Base-by-base conservation (phyloP, 1,284 basidiomycete genomes). In the Porodaedalea pini region DNA sequence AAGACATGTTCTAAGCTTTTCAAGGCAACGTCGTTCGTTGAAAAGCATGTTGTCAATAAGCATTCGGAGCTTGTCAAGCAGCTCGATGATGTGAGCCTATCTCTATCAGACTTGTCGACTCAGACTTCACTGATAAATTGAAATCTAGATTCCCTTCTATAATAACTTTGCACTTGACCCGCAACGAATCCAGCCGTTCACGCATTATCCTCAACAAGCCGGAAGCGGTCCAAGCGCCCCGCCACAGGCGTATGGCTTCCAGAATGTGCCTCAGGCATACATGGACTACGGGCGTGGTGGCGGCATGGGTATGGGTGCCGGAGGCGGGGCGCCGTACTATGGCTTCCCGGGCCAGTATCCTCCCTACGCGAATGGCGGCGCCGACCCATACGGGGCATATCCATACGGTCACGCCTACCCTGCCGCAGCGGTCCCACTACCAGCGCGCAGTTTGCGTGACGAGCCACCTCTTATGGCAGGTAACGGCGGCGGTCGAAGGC, bases 111-210 rank as follows among this genome's bases (percentile, higher is more conserved):
- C 48, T 50, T 52, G 13, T n/a, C 25, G 27, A 15, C 15, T 44
- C 57, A 60, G 53, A 56, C 54, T 57, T 56, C 61, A 64, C 63
- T 71, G 63, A 61, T 23, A 58, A 60, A 32, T 64, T 60, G 58
- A 59, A 3, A 63, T 58, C 37, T 65, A 95, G 91, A 71, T 94
- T 60, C 82, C 88, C 32, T 90, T 89, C 70, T 93, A 93, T 77
- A 96, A 97, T 73, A 92, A 90, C 70, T 97, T 94, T 69, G 90
- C 90, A 29, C 82, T 96, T 58, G 94, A 97, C 73, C 94, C 94
- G 53, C 89, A 94, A 66, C 90, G 87, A 63, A 88, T 95, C 56
- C 90, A 92, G 67, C 92, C 92, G 1, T 90, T 89, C 71, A 78
- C 80, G 32, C 89, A 92, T 67, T 85, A 86, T 60, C 90, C 88